Evolutionary conservation across 176 grass and related monocot genomes (phyloP), one percentile per base, ranked within the genome.

Genomic region (Chrysopogon serrulatus): DNA sequence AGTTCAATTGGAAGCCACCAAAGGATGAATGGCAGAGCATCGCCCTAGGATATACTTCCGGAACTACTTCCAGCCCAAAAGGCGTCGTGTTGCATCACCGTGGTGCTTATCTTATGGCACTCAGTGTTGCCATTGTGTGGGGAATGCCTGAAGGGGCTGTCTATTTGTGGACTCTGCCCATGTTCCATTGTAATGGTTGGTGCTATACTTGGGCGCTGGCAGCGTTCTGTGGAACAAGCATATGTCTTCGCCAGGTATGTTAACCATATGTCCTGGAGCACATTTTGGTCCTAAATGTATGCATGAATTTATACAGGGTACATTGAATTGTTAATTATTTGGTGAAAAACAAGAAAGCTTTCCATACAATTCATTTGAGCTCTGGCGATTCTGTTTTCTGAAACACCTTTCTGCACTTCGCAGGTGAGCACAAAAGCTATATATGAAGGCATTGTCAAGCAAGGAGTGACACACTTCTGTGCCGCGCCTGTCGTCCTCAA

Each of bases 141-240:
- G 82, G 87, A 15, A 96, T 96, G 91, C 87, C 86, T 61, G 91
- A 94, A 43, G 91, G 93, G 8, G 73, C 91, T 13, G 39, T 95
- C 66, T 98, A 98, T 59, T 68, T 98, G 54, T 98, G 96, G 96
- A 98, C 96, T 80, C 36, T 98, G 54, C 96, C 93, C 6, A 96
- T 96, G 96, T 98, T 98, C 71, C 96, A 98, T 47, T 98, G 96
- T 23, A 98, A 98, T 79, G 96, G 96, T 14, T 95, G 96, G 96
- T 98, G 93, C 53, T 95, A 90, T 13, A 87, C 96, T 33, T 98
- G 96, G 96, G 76, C 93, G 1, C 28, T 98, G 78, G 96, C 96
- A n/a, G 96, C 93, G 1, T 45, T 95, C 30, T 93, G 93, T 21
- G 93, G 96, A 87, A 98, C 93, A 31, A 98, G 85, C 80, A 92